phyloP scores from a whole-genome alignment of 148 eudicot genomes.

The Bassia scoparia region DNA sequence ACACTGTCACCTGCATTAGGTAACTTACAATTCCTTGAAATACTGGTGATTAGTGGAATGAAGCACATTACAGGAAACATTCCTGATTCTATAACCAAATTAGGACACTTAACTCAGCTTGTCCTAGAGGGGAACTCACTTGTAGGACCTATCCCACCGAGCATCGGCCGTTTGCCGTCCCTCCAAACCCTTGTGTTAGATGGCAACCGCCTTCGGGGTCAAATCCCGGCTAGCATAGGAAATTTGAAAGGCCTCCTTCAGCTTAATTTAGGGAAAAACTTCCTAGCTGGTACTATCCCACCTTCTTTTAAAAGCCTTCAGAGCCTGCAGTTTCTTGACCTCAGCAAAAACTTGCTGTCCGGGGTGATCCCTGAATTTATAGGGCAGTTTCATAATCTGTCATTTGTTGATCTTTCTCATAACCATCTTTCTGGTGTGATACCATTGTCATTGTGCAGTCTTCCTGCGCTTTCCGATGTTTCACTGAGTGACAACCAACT shows the following conservation, averaged over 20 bases:
- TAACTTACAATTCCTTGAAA: slow-evolving; percentile 49
- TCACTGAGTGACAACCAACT: slow-evolving; percentile 57
- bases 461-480: slow-evolving; percentile 48
- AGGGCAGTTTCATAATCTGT: slow-evolving; percentile 50
- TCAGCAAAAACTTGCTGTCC: slow-evolving; percentile 54
- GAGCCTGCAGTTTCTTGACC: slow-evolving; percentile 53
- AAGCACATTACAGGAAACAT: slow-evolving; percentile 51
- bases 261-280: slow-evolving; percentile 57
- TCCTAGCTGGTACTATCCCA: slow-evolving; percentile 51
- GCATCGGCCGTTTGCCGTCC: slow-evolving; percentile 42
- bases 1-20: slow-evolving; percentile 68
- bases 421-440: slow-evolving; percentile 62
- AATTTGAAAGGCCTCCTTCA: slow-evolving; percentile 41
- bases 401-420: slow-evolving; percentile 51
- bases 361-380: slow-evolving; percentile 59
- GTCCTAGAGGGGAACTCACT: slow-evolving; percentile 70
- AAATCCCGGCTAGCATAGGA: slow-evolving; percentile 56
- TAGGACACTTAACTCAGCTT: slow-evolving; percentile 57
- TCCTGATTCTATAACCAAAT: slow-evolving; percentile 47
- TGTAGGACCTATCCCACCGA: slow-evolving; percentile 53
- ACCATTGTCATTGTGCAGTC: slow-evolving; percentile 49
- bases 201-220: slow-evolving; percentile 57
- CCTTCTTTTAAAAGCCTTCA: slow-evolving; percentile 32
- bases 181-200: slow-evolving; percentile 51
- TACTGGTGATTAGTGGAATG: slow-evolving; percentile 74